A percentile compares a stretch with the other conserved stretches of the same genome.
These are phyloP conservation scores for Westerdykella ornata DNA, from an alignment of 2,329 filamentous ascomycete genomes.

Conservation along the genomic window DNA sequence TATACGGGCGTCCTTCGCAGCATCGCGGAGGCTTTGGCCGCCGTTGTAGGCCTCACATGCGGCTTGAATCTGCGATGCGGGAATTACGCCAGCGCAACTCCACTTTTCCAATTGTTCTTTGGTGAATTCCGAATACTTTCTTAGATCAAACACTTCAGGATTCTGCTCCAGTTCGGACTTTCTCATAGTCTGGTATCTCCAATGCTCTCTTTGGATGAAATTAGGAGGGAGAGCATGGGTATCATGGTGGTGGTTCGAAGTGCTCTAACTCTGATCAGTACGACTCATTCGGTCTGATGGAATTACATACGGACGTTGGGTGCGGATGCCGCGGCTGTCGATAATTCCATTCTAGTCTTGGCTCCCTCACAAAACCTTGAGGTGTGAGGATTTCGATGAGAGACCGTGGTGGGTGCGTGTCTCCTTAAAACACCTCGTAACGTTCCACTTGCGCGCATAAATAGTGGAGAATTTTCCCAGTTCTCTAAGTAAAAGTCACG, in stretches of 20 bases:
- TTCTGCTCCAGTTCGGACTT: slow-evolving; percentile 47
- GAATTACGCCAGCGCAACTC: slow-evolving; percentile 22
- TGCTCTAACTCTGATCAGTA: too few species aligned
- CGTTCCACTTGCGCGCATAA: too few species aligned
- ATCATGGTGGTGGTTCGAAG: slow-evolving; percentile 20
- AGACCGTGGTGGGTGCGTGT: too few species aligned
- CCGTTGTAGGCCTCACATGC: slow-evolving; percentile 29
- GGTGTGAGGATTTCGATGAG: too few species aligned
- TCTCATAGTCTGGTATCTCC: slow-evolving; percentile 55
- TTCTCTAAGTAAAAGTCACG: too few species aligned
- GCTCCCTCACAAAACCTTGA: too few species aligned
- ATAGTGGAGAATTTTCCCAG: too few species aligned
- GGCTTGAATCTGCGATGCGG: slow-evolving; percentile 22
- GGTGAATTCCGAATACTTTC: slow-evolving; percentile 23
- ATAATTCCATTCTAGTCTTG: too few species aligned
- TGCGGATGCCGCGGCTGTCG: too few species aligned
- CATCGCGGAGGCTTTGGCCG: slow-evolving; percentile 16
- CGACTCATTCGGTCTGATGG: too few species aligned
- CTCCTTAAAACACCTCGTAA: too few species aligned
- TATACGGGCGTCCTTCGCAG: slow-evolving; percentile 22
- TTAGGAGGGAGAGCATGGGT: slow-evolving; percentile 33
- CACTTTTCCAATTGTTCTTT: slow-evolving; percentile 28
- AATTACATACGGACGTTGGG: too few species aligned
- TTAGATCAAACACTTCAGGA: slow-evolving; percentile 40
- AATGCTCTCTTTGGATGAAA: slow-evolving; percentile 32